These are phyloP conservation scores for Begonia masoniana DNA, from an alignment of 306 rosid species.

Conservation along the genomic window DNA sequence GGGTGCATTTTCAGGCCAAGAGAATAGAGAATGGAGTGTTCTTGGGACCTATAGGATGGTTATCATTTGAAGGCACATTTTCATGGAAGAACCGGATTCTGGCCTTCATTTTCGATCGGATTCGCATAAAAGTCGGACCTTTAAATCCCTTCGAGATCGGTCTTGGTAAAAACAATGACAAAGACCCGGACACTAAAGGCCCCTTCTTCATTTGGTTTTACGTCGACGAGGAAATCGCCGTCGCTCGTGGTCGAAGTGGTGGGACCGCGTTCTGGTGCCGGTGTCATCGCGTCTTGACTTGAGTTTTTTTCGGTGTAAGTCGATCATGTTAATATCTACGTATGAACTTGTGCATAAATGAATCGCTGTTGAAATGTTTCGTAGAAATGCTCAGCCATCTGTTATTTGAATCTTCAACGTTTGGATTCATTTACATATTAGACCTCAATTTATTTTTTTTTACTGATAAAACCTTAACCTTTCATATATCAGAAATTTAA, in stretches of 20 bases:
- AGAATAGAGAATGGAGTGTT: conserved; percentile 87
- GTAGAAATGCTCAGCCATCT: too few relatives aligned
- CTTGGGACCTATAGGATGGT: conserved; percentile 76
- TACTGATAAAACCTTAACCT: too few relatives aligned
- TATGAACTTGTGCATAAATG: too few relatives aligned
- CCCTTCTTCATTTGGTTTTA: conserved; percentile 92
- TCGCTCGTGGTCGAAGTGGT: conserved; percentile 87
- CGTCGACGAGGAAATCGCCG: conserved; percentile 87
- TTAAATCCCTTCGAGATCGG: conserved; percentile 57
- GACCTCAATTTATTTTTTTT: too few relatives aligned
- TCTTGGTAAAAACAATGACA: conserved; percentile 64
- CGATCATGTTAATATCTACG: too few relatives aligned
- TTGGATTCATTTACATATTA: too few relatives aligned
- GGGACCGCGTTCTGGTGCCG: conserved; percentile 94
- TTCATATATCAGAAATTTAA: too few relatives aligned
- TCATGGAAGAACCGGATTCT: conserved; percentile 70
- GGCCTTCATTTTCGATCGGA: conserved; percentile 58
- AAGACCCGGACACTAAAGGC: conserved; percentile 60
- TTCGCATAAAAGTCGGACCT: conserved; percentile 69
- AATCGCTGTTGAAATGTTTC: too few relatives aligned
- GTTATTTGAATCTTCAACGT: too few relatives aligned
- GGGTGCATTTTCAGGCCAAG: conserved; percentile 46
- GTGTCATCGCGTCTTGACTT: conserved; percentile 46
- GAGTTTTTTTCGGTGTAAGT: not conserved
- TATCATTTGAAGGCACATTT: conserved; percentile 83